phyloP scores from a whole-genome alignment of 768 basidiomycete genomes.

The Lactarius sanguifluus region DNA sequence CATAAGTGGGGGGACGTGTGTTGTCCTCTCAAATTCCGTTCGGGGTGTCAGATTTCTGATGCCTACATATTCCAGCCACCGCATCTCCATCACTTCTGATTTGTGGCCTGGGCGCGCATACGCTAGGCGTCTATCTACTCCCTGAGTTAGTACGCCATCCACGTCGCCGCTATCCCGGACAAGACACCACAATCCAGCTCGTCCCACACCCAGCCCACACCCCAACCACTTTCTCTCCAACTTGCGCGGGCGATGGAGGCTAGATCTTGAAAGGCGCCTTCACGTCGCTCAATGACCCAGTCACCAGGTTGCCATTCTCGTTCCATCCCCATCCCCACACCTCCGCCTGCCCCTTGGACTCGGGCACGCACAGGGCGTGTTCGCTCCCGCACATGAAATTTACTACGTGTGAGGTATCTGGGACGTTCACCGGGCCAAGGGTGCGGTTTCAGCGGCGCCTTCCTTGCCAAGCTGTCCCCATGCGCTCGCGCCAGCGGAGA shows the following conservation, averaged over 20 bases:
- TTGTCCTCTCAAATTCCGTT: not conserved
- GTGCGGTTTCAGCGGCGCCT: conserved; percentile 11
- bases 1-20: too few species aligned
- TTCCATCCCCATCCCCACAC: conserved; percentile 96
- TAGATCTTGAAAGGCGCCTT: conserved; percentile 57
- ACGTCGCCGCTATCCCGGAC: conserved; percentile 28
- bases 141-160: not conserved
- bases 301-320: conserved; percentile 92
- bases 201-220: conserved; percentile 54
- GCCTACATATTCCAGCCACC: too few species aligned
- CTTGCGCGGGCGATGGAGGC: conserved; percentile 37
- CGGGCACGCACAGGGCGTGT: conserved; percentile 56
- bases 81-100: too few species aligned
- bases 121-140: not conserved
- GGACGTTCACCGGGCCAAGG: conserved; percentile 36
- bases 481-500: conserved; percentile 56
- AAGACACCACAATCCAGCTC: too few species aligned
- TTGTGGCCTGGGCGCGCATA: not conserved
- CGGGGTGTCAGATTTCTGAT: not conserved
- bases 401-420: conserved; percentile 30
- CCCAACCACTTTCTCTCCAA: conserved; percentile 15
- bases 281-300: conserved; percentile 61
- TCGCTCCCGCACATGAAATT: conserved; percentile 69
- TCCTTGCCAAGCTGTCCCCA: conserved; percentile 71
- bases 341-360: conserved; percentile 25